Evolutionary conservation across 2,329 filamentous ascomycete genomes (phyloP).

Genomic region (Phyllosticta capitalensis): DNA sequence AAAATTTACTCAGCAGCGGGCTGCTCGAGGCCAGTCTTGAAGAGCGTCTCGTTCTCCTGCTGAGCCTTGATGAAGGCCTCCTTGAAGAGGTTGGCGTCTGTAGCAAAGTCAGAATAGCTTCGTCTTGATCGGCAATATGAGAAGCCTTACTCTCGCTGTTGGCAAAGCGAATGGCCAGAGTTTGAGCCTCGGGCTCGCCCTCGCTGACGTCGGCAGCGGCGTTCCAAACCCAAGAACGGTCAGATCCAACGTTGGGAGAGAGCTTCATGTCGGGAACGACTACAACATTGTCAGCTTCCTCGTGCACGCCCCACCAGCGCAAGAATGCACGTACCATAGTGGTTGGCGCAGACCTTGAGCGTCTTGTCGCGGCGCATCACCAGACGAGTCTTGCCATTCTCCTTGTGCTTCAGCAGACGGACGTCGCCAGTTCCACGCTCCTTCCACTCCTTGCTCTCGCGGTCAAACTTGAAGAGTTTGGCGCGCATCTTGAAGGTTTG

Average conservation of each 20-base stretch:
- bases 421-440: slow-evolving; percentile 97
- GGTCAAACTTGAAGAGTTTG: slow-evolving; percentile 98
- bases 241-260: slow-evolving; percentile 92
- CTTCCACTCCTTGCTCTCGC: slow-evolving; percentile 92
- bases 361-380: slow-evolving; percentile 99
- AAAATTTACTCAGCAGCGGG: neutral
- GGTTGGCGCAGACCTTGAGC: slow-evolving; percentile 99
- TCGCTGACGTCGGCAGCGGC: slow-evolving; percentile 95
- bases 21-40: slow-evolving; percentile 35
- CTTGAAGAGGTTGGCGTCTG: slow-evolving; percentile 96
- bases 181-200: slow-evolving; percentile 92
- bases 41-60: slow-evolving; percentile 86
- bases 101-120: slow-evolving; percentile 20
- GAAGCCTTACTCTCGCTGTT: slow-evolving; percentile 84
- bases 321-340: slow-evolving; percentile 67
- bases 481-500: slow-evolving; percentile 99
- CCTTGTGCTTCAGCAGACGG: slow-evolving; percentile 94
- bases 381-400: slow-evolving; percentile 93
- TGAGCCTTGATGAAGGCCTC: slow-evolving; percentile 95
- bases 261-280: slow-evolving; percentile 99
- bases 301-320: slow-evolving; percentile 1
- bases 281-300: slow-evolving; percentile 31
- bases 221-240: slow-evolving; percentile 99
- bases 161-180: slow-evolving; percentile 92
- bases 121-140: slow-evolving; percentile 9